phyloP scores from a whole-genome alignment of 2,329 filamentous ascomycete genomes.

The Paraconiothyrium sp. region DNA sequence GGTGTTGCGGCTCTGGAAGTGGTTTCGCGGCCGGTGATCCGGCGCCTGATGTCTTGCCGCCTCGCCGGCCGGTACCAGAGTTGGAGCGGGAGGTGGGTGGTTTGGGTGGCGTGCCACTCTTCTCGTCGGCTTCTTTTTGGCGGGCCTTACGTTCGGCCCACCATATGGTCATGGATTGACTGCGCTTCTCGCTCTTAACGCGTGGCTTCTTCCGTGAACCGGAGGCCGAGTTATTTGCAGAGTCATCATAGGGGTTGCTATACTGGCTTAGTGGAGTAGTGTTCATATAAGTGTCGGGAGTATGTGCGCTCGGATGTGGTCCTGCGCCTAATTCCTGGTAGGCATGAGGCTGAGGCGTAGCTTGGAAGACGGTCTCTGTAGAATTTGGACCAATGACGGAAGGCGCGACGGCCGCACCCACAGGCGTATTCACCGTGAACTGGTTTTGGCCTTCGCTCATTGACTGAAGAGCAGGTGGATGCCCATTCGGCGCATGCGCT shows the following conservation, averaged over 20 bases:
- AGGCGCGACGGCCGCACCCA: slow-evolving; percentile 24
- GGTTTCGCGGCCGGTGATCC: slow-evolving; percentile 29
- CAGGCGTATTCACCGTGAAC: slow-evolving; percentile 46
- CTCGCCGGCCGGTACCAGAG: slow-evolving; percentile 35
- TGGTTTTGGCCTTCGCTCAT: slow-evolving; percentile 51
- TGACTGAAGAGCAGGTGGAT: slow-evolving; percentile 43
- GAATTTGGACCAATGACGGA: slow-evolving; percentile 38
- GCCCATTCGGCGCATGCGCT: slow-evolving; percentile 34
- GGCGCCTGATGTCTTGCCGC: slow-evolving; percentile 30
- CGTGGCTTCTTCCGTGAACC: slow-evolving; percentile 46
- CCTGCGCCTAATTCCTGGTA: slow-evolving; percentile 30
- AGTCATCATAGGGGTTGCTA: slow-evolving; percentile 40
- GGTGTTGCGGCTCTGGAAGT: slow-evolving; percentile 25
- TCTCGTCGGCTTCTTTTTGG: slow-evolving; percentile 45
- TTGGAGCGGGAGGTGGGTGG: slow-evolving; percentile 34
- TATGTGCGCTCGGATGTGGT: slow-evolving; percentile 35
- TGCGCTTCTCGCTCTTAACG: slow-evolving; percentile 56
- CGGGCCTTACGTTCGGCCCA: slow-evolving; percentile 56
- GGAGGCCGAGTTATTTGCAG: slow-evolving; percentile 29
- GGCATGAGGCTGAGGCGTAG: slow-evolving; percentile 41
- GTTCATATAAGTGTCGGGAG: slow-evolving; percentile 47
- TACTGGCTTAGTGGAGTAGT: slow-evolving; percentile 48
- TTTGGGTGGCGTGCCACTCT: slow-evolving; percentile 34
- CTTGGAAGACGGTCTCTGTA: slow-evolving; percentile 47
- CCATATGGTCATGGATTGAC: slow-evolving; percentile 57